phyloP scores from a whole-genome alignment of 2,329 filamentous ascomycete genomes.

The Cladorrhinum sp. region DNA sequence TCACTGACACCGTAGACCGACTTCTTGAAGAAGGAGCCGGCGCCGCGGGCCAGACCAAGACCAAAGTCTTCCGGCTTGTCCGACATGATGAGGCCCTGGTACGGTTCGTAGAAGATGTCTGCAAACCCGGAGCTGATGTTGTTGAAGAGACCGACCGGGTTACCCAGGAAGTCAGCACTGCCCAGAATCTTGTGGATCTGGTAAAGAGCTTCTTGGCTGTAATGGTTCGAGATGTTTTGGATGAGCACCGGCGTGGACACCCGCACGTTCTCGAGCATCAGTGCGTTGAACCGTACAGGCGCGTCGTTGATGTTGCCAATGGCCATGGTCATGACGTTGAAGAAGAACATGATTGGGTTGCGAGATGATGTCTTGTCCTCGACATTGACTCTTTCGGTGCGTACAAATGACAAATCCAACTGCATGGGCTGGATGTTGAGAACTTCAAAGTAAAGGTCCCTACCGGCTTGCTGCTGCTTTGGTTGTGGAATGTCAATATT shows the following conservation, averaged over 20 bases:
- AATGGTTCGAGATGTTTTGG: slow-evolving; percentile 87
- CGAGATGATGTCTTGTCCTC: slow-evolving; percentile 88
- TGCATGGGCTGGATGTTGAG: slow-evolving; percentile 98
- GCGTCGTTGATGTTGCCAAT: slow-evolving; percentile 99
- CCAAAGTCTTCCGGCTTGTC: slow-evolving; percentile 94
- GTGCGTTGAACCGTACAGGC: slow-evolving; percentile 85
- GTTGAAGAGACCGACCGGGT: slow-evolving; percentile 96
- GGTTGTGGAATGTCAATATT: slow-evolving; percentile 90
- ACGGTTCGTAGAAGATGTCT: slow-evolving; percentile 99
- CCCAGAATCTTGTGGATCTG: slow-evolving; percentile 97
- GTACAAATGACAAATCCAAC: slow-evolving; percentile 92
- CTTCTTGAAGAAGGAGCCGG: slow-evolving; percentile 97
- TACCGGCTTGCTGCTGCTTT: slow-evolving; percentile 74
- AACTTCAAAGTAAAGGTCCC: slow-evolving; percentile 97
- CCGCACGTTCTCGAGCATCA: slow-evolving; percentile 92
- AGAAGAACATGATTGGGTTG: slow-evolving; percentile 97
- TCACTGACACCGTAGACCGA: slow-evolving; percentile 96
- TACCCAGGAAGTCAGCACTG: slow-evolving; percentile 95
- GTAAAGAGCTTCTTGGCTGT: slow-evolving; percentile 92
- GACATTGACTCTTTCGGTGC: slow-evolving; percentile 92
- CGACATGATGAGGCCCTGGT: slow-evolving; percentile 92
- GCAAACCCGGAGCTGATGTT: slow-evolving; percentile 96
- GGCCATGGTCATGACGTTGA: slow-evolving; percentile 98
- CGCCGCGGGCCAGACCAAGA: slow-evolving; percentile 91
- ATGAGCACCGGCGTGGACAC: slow-evolving; percentile 82